Percentiles rank a stretch among this genome's conserved stretches.
phyloP scores from a whole-genome alignment of 2,329 filamentous ascomycete genomes.

The Calonectria hawksworthii region DNA sequence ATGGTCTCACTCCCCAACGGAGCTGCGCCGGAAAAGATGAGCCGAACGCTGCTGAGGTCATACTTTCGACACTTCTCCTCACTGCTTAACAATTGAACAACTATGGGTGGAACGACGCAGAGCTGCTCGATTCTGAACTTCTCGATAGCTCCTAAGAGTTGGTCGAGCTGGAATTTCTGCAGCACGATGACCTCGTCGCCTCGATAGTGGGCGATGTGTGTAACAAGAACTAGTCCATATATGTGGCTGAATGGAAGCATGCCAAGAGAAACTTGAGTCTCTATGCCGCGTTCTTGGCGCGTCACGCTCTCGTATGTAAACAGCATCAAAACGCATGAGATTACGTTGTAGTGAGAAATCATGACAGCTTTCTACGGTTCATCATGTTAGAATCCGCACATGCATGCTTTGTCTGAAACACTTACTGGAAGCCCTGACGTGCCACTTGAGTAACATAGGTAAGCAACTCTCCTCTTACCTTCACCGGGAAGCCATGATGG shows the following conservation, averaged over 20 bases:
- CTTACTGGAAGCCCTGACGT: constrained; percentile 5
- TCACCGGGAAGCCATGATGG: neutral
- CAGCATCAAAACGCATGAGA: neutral
- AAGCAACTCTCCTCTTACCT: neutral
- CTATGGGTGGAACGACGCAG: constrained; percentile 34
- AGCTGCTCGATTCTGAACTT: constrained; percentile 37
- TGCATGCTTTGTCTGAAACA: neutral
- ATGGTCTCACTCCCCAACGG: neutral
- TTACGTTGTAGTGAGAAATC: constrained; percentile 6
- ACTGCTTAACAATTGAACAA: constrained; percentile 28
- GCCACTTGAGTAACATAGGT: neutral
- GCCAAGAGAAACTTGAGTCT: constrained; percentile 59
- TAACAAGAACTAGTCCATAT: constrained; percentile 80
- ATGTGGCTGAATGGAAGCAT: constrained; percentile 84
- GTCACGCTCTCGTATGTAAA: neutral
- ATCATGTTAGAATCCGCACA: neutral
- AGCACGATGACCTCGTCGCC: constrained; percentile 81
- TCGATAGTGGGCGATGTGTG: constrained; percentile 74
- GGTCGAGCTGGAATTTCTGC: constrained; percentile 78
- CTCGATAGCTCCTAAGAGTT: constrained; percentile 70
- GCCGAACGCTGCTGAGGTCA: constrained; percentile 31
- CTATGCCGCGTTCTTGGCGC: neutral
- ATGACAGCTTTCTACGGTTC: neutral
- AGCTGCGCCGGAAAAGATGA: constrained; percentile 24
- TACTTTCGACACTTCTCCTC: constrained; percentile 29